Evolutionary conservation across 108 stramenopile species (phyloP), one percentile per base, ranked within the genome.

Genomic region (Cyclotella sp.): DNA sequence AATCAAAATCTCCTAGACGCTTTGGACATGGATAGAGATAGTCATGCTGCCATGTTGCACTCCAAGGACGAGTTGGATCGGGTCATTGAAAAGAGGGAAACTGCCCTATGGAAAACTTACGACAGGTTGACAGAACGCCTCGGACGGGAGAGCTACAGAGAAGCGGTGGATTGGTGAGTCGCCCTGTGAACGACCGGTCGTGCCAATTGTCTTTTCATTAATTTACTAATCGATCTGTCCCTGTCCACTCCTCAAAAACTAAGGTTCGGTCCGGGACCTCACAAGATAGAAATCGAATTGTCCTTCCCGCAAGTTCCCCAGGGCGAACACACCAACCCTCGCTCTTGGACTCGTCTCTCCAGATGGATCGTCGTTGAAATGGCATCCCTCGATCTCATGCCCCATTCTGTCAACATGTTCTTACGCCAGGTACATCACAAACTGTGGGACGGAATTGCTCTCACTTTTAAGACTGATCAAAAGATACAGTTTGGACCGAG

Each of bases 371-470:
- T 85, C 10, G 57, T 95, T 26, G 89, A 93, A 65, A 55, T 91
- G 79, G 92, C 92, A 34, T 90, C 94, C 3, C 47, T 93, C 8
- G 81, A 90, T 9, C 55, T 85, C 5, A 90, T 97, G 79, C 97
- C 97, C 0, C 90, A 93, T 76, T 76, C 93, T 5, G 83, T 95
- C 18, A 90, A 92, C 66, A 61, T 94, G 16, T 97, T 97, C 79
- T 69, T 97, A 55, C 77, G 89, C 40, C 92, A 95, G 73, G 93
- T 97, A 43, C 85, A 84, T n/a, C 90, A 88, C 28, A 77, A 79
- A 72, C 75, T 97, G 5, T 94, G 93, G 94, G 78, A 94, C 28
- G 87, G 80, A 3, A 76, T 76, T 87, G 14, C 85, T 76, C 22
- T 43, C 65, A 13, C 59, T 57, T 0, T 70, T 54, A 26, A 63